These are phyloP conservation scores for Pseudogymnoascus sp. DNA, from an alignment of 2,329 filamentous ascomycete species.

Conservation along the genomic window DNA sequence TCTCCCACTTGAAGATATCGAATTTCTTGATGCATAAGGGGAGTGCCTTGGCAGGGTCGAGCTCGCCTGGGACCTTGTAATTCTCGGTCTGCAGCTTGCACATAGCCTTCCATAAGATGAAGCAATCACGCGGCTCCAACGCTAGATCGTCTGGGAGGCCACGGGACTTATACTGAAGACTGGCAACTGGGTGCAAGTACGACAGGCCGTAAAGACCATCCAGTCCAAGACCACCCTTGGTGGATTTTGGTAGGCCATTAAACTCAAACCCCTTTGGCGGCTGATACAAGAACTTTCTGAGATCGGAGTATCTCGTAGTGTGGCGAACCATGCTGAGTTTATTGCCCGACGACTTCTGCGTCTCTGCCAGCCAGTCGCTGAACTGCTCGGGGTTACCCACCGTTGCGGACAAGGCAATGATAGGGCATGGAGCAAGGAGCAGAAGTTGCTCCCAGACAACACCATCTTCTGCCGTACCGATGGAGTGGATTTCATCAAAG, in stretches of 20 bases:
- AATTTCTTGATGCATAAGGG: slow-evolving; percentile 52
- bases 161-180: slow-evolving; percentile 51
- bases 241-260: slow-evolving; percentile 28
- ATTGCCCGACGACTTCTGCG: slow-evolving; percentile 54
- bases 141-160: slow-evolving; percentile 58
- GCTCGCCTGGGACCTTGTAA: slow-evolving; percentile 40
- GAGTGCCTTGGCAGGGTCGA: slow-evolving; percentile 43
- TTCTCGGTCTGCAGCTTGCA: slow-evolving; percentile 42
- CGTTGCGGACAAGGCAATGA: slow-evolving; percentile 72
- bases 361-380: slow-evolving; percentile 55
- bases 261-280: slow-evolving; percentile 37
- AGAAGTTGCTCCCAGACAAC: slow-evolving; percentile 72
- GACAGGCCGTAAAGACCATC: slow-evolving; percentile 30
- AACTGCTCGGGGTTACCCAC: slow-evolving; percentile 69
- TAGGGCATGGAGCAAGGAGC: slow-evolving; percentile 64
- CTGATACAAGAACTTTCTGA: slow-evolving; percentile 64
- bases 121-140: slow-evolving; percentile 64
- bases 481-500: slow-evolving; percentile 76
- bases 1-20: slow-evolving; percentile 60
- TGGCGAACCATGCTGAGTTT: slow-evolving; percentile 62
- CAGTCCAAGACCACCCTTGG: slow-evolving; percentile 25
- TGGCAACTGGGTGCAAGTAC: slow-evolving; percentile 59
- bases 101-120: slow-evolving; percentile 58
- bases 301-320: slow-evolving; percentile 62
- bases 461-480: slow-evolving; percentile 68